Base-by-base conservation (phyloP, 495 filamentous ascomycete genomes). In the Neurospora africana region DNA sequence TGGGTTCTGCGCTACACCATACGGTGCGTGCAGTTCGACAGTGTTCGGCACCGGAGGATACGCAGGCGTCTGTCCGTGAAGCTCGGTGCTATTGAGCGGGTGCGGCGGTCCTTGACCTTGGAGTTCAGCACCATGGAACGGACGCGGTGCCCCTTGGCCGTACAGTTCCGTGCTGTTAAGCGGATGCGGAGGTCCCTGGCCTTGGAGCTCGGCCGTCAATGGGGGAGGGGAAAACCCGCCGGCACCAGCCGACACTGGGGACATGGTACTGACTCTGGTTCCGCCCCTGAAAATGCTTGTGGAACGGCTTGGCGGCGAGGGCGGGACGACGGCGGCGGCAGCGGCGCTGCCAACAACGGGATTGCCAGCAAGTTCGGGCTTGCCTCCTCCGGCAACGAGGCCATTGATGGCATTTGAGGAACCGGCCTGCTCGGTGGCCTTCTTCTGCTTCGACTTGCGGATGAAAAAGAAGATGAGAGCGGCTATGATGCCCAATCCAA, bases 381-480 rank as follows among this genome's bases (percentile, higher is more conserved):
- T 84, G 40, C 79, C 79, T 70, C 43, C 41, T 23, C 44, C 69
- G 9, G 27, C 11, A 9, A n/a, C 33, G 15, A 61, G 38, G 8
- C 27, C 27, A 21, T 33, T 30, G 27, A 19, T 33, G 27, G 23
- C 15, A 61, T 61, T 61, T 6, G 53, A 15, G 35, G 72, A 44
- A 4, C 37, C 30, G 19, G 71, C 39, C 61, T 74, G 68, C 33
- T 72, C 44, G 11, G 23, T 40, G 1, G 68, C 39, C n/a, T 69
- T 69, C 23, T 75, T 74, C 27, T 38, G 37, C 37, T 70, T 68
- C 4, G 70, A 38, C 13, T 67, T 53, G 39, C 71, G 72, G 69
- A 76, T 44, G 21, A 85, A 17, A 69, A 83, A 81, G 76, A 81
- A 84, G 53, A 80, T 69, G 35, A 74, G 41, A n/a, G 74, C 75